These are phyloP conservation scores for Mucor plumbeus DNA, from an alignment of 371 early-diverging fungal species.

Conservation along the genomic window DNA sequence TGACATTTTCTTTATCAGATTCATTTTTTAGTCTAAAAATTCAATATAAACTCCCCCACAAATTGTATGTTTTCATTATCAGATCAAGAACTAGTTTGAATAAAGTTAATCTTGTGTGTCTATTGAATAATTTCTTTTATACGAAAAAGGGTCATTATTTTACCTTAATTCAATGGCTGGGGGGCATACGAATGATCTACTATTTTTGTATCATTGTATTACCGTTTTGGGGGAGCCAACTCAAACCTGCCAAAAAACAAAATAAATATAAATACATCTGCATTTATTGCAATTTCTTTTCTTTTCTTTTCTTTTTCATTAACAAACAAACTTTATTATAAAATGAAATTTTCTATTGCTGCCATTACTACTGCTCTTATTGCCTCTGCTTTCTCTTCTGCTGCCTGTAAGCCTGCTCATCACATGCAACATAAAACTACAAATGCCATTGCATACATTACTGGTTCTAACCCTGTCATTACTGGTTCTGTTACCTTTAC, in stretches of 20 bases:
- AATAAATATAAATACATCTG: neutral
- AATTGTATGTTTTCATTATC: neutral
- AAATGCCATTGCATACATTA: conserved; percentile 75
- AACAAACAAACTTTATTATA: neutral
- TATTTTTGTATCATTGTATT: neutral
- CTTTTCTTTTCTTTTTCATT: neutral
- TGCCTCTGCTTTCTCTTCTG: conserved; percentile 5
- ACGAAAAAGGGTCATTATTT: neutral
- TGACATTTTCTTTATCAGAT: conserved; percentile 3
- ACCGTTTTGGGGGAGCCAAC: neutral
- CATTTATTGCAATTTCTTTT: neutral
- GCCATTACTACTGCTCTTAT: conserved; percentile 9
- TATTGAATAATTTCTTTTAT: neutral
- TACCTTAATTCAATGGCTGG: neutral
- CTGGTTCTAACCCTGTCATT: conserved; percentile 45
- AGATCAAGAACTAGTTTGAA: neutral
- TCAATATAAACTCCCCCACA: neutral
- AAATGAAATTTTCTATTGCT: conserved; percentile 20
- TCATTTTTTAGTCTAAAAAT: neutral
- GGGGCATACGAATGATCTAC: neutral
- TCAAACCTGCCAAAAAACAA: neutral
- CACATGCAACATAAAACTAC: conserved; percentile 6
- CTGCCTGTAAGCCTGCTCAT: neutral
- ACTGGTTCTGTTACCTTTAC: conserved; percentile 74
- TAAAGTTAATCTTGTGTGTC: neutral